Evolutionary conservation across 1,284 basidiomycete genomes (phyloP).

Genomic region (Ustilago bromivora): DNA sequence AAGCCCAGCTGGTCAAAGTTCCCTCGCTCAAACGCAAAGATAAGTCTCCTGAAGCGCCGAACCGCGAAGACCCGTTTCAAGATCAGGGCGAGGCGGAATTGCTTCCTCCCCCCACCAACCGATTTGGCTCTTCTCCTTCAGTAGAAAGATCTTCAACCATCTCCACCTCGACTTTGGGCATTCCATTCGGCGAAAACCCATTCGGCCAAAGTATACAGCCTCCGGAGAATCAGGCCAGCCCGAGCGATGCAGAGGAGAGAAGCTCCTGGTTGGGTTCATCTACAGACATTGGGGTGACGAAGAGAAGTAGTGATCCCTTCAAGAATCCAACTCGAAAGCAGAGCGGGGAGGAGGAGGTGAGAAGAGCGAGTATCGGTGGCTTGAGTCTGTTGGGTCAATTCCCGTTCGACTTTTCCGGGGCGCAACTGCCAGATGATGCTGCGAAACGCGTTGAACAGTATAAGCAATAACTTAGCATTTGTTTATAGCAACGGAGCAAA

Average conservation of each 20-base stretch:
- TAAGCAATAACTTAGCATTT: slow-evolving; percentile 12
- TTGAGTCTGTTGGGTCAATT: slow-evolving; percentile 36
- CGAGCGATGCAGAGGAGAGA: slow-evolving; percentile 20
- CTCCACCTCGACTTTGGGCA: slow-evolving; percentile 41
- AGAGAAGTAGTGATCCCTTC: slow-evolving; percentile 18
- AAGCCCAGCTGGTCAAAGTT: slow-evolving; percentile 42
- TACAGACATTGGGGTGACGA: background rate
- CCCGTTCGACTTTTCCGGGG: slow-evolving; percentile 14
- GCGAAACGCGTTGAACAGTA: slow-evolving; percentile 17
- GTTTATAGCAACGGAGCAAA: no score
- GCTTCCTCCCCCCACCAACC: slow-evolving; percentile 10
- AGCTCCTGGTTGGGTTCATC: slow-evolving; percentile 16
- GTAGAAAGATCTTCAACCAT: slow-evolving; percentile 7
- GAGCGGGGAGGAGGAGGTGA: background rate
- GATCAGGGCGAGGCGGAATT: slow-evolving; percentile 18
- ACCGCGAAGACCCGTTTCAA: slow-evolving; percentile 23
- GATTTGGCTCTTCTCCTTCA: slow-evolving; percentile 1
- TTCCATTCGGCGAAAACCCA: slow-evolving; percentile 46
- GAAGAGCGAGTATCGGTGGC: slow-evolving; percentile 23
- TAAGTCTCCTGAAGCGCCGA: background rate
- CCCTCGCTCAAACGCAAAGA: slow-evolving; percentile 29
- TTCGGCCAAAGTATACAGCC: slow-evolving; percentile 14
- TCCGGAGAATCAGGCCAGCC: slow-evolving; percentile 6
- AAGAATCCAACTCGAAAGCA: background rate
- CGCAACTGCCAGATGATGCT: slow-evolving; percentile 17